A percentile compares a stretch with the other conserved stretches of the same genome.
Evolutionary conservation across 2,329 filamentous ascomycete species (phyloP).

Genomic region (Colletotrichum melonis): DNA sequence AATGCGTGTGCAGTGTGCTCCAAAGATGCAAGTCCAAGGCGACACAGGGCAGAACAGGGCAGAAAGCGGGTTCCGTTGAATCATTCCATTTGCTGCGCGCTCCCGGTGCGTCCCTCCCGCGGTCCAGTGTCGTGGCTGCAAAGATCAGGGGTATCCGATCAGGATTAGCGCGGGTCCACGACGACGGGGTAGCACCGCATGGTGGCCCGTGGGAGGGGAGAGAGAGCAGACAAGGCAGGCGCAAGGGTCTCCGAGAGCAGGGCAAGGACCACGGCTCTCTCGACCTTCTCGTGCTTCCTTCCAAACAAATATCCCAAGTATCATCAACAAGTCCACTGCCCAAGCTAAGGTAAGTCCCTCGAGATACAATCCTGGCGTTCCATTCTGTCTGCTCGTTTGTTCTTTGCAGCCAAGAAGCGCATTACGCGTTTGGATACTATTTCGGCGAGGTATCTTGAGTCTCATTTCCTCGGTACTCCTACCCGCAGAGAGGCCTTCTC

Average conservation of each 20-base stretch:
- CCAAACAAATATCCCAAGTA: too few species aligned
- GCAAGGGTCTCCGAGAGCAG: neutral
- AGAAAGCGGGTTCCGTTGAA: neutral
- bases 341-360: too few species aligned
- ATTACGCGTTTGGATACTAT: too few species aligned
- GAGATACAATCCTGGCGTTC: too few species aligned
- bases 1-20: neutral
- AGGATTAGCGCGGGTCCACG: neutral
- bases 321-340: too few species aligned
- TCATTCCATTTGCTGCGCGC: neutral
- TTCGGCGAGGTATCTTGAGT: neutral
- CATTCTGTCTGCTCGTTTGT: too few species aligned
- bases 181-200: too few species aligned
- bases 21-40: neutral
- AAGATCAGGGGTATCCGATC: neutral
- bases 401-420: too few species aligned
- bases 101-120: neutral
- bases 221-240: neutral
- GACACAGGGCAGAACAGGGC: constrained; percentile 1
- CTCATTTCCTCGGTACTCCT: neutral
- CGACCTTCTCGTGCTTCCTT: too few species aligned
- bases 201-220: neutral
- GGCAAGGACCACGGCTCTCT: neutral
- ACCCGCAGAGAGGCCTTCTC: too few species aligned
- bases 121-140: neutral